phyloP scores from a whole-genome alignment of 257 asterid genomes.

The Przewalskia tangutica region DNA sequence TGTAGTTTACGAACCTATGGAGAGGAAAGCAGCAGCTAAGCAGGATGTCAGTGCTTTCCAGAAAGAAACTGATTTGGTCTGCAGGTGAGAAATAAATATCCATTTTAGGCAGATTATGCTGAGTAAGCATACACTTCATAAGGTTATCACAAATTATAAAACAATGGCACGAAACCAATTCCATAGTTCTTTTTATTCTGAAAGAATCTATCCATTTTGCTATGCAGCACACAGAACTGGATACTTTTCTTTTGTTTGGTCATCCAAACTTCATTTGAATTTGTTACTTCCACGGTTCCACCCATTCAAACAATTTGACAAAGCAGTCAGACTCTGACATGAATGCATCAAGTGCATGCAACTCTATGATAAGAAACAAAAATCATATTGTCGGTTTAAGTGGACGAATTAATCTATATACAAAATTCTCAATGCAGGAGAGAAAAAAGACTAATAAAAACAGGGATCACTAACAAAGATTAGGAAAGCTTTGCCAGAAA shows the following conservation, averaged over 20 bases:
- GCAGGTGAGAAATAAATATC: slow-evolving; percentile 20
- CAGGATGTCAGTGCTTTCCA: slow-evolving; percentile 62
- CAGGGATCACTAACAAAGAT: not conserved
- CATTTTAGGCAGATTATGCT: not conserved
- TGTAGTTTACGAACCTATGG: slow-evolving; percentile 56
- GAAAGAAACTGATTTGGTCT: slow-evolving; percentile 76
- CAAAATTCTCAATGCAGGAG: not conserved
- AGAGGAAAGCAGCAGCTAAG: slow-evolving; percentile 34
- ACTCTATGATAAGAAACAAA: not conserved
- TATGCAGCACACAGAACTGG: not conserved
- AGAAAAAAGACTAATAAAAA: not conserved
- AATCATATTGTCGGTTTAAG: not conserved
- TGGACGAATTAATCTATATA: not conserved
- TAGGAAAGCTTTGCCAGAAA: not conserved
- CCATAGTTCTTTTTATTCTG: not conserved
- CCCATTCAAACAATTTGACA: not conserved
- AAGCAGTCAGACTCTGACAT: not conserved
- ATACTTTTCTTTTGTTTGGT: not conserved
- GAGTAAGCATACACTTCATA: not conserved
- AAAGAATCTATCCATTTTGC: not conserved
- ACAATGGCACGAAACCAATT: not conserved
- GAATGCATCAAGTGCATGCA: not conserved
- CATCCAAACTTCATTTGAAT: not conserved
- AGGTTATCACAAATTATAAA: slow-evolving; percentile 2
- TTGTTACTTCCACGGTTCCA: not conserved